Conservation (phyloP, 495 filamentous ascomycete species). For the Penicillium atrosanguineum region DNA sequence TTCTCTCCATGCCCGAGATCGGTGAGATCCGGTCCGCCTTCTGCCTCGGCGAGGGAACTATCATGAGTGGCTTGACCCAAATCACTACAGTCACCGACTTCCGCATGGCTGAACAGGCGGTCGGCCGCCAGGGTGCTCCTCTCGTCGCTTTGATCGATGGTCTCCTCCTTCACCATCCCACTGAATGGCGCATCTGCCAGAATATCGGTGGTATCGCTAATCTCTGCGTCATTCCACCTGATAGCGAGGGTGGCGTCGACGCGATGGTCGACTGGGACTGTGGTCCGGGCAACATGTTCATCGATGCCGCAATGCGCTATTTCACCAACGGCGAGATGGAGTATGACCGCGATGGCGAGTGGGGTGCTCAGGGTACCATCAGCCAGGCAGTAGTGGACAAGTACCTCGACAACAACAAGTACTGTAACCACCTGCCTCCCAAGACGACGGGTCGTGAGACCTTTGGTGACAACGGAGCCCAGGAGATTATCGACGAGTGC, state of each 20-base stretch:
- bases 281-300: constrained; percentile 31
- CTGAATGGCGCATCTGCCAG: constrained; percentile 49
- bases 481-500: constrained; percentile 39
- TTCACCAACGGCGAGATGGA: constrained; percentile 22
- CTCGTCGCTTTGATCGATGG: constrained; percentile 41
- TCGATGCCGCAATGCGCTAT: constrained; percentile 26
- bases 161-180: constrained; percentile 49
- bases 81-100: constrained; percentile 33
- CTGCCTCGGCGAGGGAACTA: constrained; percentile 36
- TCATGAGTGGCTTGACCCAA: constrained; percentile 32
- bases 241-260: constrained; percentile 15
- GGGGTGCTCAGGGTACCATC: constrained; percentile 43
- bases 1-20: constrained; percentile 44
- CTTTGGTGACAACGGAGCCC: constrained; percentile 46
- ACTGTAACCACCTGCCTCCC: constrained; percentile 43
- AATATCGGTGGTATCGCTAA: constrained; percentile 57
- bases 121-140: constrained; percentile 38
- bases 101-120: constrained; percentile 30
- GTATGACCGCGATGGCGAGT: constrained; percentile 39
- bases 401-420: constrained; percentile 42
- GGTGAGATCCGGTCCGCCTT: constrained; percentile 43
- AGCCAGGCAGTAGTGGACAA: constrained; percentile 47
- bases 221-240: constrained; percentile 53
- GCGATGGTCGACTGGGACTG: constrained; percentile 39
- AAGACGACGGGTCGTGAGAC: constrained; percentile 55